Evolutionary conservation across 352 stramenopile genomes (phyloP).

Genomic region (Phytophthora sp.): DNA sequence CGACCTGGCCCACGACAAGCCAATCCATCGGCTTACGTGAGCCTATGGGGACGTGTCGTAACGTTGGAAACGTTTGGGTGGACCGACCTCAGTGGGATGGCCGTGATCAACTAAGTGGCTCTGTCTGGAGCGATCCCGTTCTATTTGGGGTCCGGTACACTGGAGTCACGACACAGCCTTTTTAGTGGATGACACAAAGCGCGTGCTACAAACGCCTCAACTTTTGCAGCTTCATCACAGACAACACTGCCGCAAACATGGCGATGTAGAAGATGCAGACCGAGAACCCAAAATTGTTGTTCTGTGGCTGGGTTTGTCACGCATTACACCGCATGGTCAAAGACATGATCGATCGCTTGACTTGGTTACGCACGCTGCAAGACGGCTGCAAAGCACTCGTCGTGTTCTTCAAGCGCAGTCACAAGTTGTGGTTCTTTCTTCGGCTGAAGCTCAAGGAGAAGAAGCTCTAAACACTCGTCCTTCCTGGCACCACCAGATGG

Average conservation of each 20-base stretch:
- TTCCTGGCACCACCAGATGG: neutral
- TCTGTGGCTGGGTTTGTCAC: constrained; percentile 3
- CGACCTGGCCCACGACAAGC: neutral
- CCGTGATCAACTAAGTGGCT: neutral
- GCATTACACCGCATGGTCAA: constrained; percentile 1
- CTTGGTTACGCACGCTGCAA: neutral
- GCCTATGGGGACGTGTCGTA: neutral
- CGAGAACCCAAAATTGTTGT: neutral
- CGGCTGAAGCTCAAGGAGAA: too few relatives aligned
- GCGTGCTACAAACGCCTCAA: too few relatives aligned
- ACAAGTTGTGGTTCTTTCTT: constrained; percentile 2
- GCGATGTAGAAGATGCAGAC: neutral
- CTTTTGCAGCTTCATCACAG: neutral
- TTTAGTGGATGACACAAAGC: too few relatives aligned
- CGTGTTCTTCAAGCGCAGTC: neutral
- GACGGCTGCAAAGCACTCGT: neutral
- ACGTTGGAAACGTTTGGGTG: neutral
- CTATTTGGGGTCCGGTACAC: neutral
- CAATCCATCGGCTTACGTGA: neutral
- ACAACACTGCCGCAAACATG: neutral
- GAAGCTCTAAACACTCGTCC: neutral
- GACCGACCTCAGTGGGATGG: too few relatives aligned
- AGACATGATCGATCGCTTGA: neutral
- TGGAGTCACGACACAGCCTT: neutral
- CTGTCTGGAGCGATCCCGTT: too few relatives aligned